These are phyloP conservation scores for Nicotiana tabacum DNA, from an alignment of 257 asterid genomes.

Conservation along the genomic window DNA sequence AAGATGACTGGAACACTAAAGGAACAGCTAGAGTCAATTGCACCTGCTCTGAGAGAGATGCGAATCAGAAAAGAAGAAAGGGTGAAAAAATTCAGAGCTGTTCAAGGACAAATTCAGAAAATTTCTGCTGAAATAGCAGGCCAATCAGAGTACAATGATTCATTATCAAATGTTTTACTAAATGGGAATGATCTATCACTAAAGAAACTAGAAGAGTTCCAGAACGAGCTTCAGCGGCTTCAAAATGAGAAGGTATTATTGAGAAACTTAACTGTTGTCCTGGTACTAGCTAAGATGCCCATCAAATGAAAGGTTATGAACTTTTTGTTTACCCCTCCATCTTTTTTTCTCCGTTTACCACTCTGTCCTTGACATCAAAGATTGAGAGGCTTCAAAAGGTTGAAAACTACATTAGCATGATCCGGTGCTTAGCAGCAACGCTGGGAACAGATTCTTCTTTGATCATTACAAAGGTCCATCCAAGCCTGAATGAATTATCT, in stretches of 20 bases:
- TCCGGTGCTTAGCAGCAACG: conserved; percentile 57
- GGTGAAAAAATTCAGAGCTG: conserved; percentile 70
- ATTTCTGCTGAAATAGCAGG: conserved; percentile 88
- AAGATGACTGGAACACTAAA: conserved; percentile 82
- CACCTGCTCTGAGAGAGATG: conserved; percentile 88
- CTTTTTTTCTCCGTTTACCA: conserved; percentile 7
- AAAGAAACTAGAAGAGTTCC: conserved; percentile 80
- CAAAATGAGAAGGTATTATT: conserved; percentile 73
- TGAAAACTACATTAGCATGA: conserved; percentile 62
- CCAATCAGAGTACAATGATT: conserved; percentile 59
- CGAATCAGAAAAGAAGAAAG: conserved; percentile 76
- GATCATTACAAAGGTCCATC: conserved; percentile 94
- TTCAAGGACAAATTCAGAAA: conserved; percentile 75
- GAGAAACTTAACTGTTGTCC: neutral
- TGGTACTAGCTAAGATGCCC: neutral
- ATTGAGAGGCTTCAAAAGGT: conserved; percentile 82
- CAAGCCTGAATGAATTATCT: conserved; percentile 87
- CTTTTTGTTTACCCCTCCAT: neutral
- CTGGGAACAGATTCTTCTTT: conserved; percentile 89
- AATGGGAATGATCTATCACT: conserved; percentile 77
- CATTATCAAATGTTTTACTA: conserved; percentile 44
- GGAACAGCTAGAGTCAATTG: conserved; percentile 78
- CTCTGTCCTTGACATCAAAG: conserved; percentile 32
- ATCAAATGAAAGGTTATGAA: neutral
- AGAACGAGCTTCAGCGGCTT: conserved; percentile 82